phyloP scores from a whole-genome alignment of 1,139 yeast species.

The Citeromyces siamensis region DNA sequence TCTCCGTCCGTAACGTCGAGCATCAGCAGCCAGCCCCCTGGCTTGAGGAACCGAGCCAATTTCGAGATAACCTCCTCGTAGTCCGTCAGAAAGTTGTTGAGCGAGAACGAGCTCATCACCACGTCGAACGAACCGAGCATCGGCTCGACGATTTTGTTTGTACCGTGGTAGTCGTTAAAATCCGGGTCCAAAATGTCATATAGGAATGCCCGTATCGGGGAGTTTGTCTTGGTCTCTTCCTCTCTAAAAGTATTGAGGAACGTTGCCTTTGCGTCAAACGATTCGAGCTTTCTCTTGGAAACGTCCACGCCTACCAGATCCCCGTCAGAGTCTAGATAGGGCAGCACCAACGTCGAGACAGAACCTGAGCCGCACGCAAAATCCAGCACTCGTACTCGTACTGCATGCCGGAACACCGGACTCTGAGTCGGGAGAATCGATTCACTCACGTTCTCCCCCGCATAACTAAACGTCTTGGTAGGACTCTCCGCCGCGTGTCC shows the following conservation, averaged over 20 bases:
- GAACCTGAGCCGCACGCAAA: neutral
- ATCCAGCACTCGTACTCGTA: neutral
- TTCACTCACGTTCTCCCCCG: neutral
- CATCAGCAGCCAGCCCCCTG: constrained; percentile 1
- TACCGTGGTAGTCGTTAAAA: neutral
- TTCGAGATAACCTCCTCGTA: neutral
- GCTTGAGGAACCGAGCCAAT: neutral
- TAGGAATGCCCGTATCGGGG: neutral
- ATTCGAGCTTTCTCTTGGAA: neutral
- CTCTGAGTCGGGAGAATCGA: neutral
- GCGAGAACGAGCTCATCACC: neutral
- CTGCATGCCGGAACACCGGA: neutral
- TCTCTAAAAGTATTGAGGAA: constrained; percentile 1
- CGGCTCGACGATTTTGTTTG: neutral
- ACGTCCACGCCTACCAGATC: neutral
- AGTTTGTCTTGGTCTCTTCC: neutral
- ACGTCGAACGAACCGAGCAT: constrained; percentile 1
- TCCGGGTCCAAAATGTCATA: neutral
- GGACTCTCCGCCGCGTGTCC: neutral
- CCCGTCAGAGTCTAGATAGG: neutral
- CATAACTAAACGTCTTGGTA: neutral
- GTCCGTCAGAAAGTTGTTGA: constrained; percentile 1
- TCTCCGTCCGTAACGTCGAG: neutral
- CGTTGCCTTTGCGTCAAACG: neutral
- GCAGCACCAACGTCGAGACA: neutral